Evolutionary conservation across 164 flowering plant species (phyloP), one percentile per base, ranked within the genome.

Genomic region (Stephania cephalantha): DNA sequence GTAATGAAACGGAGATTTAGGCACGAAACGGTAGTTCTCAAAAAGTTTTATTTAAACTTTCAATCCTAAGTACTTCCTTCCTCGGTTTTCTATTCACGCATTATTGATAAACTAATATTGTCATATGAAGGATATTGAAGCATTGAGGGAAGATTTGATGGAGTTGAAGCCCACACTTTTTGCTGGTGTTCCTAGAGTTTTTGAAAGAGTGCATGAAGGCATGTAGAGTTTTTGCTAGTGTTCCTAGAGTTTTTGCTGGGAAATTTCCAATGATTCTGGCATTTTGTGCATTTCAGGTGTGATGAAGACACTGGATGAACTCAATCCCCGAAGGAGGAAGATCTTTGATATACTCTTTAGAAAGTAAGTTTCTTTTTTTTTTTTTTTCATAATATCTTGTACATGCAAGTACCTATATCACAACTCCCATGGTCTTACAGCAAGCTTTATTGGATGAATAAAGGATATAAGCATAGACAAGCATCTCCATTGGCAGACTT

Each of bases 131-230:
- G 85, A 91, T 78, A 75, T 95, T 61, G 84, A 88, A 74, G 94
- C 87, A 46, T 67, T 95, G 76, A 86, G 77, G 70, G 99, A 95
- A 50, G 99, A 95, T 79, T 70, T 95, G 55, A 42, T 84, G 89
- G 99, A 93, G 84, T 79, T 95, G 85, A 93, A 88, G 84, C 99
- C 99, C 58, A 95, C 99, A 42, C 81, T 89, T 71, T 83, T 95
- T 68, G 97, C 97, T 70, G 99, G 95, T 31, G 99, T 95, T 8
- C 99, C 99, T 35, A 83, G 95, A 75, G 99, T 95, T 11, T 91
- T 87, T 46, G 99, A 95, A 73, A 85, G 86, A 81, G 85, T 95
- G n/a, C 85, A 90, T 72, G 98, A 92, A 90, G 93, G 99, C 76
- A 87, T 6, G 85, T 50, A 66, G 63, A 71, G 25, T 89, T 71